Evolutionary conservation across 257 asterid genomes (phyloP).

Genomic region (Buddleja alternifolia): DNA sequence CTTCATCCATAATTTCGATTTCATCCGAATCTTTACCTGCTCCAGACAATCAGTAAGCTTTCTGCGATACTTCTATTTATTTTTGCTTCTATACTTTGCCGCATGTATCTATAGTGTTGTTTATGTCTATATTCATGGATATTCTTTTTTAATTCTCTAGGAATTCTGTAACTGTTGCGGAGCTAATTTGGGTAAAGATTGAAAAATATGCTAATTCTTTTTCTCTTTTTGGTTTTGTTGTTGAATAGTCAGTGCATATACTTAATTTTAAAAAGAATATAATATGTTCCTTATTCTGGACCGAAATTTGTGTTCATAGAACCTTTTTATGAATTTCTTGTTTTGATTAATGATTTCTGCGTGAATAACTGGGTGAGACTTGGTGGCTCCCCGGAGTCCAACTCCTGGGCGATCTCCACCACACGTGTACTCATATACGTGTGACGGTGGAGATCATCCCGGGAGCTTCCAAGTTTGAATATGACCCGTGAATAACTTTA

Average conservation of each 20-base stretch:
- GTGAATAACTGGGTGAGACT: no score
- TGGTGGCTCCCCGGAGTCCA: no score
- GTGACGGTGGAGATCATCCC: no score
- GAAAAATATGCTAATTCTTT: background rate
- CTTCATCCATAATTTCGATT: background rate
- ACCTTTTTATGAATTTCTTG: background rate
- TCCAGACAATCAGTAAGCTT: slow-evolving; percentile 37
- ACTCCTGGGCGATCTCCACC: no score
- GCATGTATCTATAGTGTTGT: background rate
- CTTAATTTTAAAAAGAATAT: background rate
- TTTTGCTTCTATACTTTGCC: background rate
- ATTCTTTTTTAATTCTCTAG: slow-evolving; percentile 15
- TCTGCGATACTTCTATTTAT: background rate
- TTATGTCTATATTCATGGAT: slow-evolving; percentile 10
- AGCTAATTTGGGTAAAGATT: slow-evolving; percentile 3
- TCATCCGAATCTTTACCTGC: slow-evolving; percentile 25
- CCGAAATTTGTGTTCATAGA: slow-evolving; percentile 21
- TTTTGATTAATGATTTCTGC: slow-evolving; percentile 1
- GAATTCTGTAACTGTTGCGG: background rate
- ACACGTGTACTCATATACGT: no score
- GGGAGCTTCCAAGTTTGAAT: no score
- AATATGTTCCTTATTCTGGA: background rate
- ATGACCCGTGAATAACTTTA: slow-evolving; percentile 4
- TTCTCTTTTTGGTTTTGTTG: background rate
- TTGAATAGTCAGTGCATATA: background rate